These are phyloP conservation scores for Paxillus ammoniavirescens DNA, from an alignment of 768 basidiomycete genomes.

Conservation along the genomic window DNA sequence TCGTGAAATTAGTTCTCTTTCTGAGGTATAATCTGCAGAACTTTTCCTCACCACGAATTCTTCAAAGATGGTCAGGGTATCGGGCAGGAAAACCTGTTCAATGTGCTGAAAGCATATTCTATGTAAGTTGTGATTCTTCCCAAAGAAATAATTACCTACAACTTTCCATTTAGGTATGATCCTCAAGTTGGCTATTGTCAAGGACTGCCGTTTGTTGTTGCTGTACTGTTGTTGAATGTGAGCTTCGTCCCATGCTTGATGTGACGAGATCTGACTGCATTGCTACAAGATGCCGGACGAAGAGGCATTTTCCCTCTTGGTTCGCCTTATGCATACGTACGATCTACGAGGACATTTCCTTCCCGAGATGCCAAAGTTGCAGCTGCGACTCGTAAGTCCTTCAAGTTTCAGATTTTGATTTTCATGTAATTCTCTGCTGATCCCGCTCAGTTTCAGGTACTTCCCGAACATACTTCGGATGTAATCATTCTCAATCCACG, in stretches of 20 bases:
- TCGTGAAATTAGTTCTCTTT: constrained; percentile 2
- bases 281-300: constrained; percentile 92
- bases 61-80: constrained; percentile 94
- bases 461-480: constrained; percentile 7
- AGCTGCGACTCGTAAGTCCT: constrained; percentile 75
- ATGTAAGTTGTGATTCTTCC: constrained; percentile 50
- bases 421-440: neutral
- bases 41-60: constrained; percentile 96
- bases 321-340: constrained; percentile 94
- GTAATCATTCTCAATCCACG: constrained; percentile 14
- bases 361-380: constrained; percentile 99
- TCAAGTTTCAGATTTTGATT: neutral
- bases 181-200: constrained; percentile 97
- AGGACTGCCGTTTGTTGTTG: constrained; percentile 94
- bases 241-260: constrained; percentile 17
- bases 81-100: constrained; percentile 96
- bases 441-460: constrained; percentile 57
- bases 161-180: constrained; percentile 59
- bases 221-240: constrained; percentile 89
- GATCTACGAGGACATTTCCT: constrained; percentile 95
- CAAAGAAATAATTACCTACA: neutral
- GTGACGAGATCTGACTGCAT: neutral
- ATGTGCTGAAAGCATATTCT: constrained; percentile 96
- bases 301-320: constrained; percentile 94
- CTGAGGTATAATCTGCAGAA: constrained; percentile 44